Percentiles rank a stretch among this genome's conserved stretches.
Evolutionary conservation across 2,329 filamentous ascomycete species (phyloP).

Genomic region (Dactylellina sp.): DNA sequence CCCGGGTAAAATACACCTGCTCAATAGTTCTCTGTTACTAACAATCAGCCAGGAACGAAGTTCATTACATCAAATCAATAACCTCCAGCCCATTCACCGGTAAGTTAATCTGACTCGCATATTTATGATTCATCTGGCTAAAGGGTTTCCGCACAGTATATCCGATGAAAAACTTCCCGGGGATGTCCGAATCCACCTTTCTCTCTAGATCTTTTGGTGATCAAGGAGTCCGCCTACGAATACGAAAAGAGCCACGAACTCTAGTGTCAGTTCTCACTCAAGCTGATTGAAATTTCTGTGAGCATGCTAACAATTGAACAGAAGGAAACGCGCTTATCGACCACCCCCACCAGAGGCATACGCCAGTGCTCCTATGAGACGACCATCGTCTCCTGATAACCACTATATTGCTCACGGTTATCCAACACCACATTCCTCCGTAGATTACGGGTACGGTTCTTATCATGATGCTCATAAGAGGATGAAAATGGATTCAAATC

Average conservation of each 20-base stretch:
- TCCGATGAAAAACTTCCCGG: slow-evolving; percentile 77
- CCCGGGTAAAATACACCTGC: slow-evolving; percentile 61
- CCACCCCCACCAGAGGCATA: slow-evolving; percentile 54
- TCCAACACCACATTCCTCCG: slow-evolving; percentile 49
- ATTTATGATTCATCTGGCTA: slow-evolving; percentile 24
- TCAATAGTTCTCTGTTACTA: slow-evolving; percentile 57
- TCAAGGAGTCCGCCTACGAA: slow-evolving; percentile 83
- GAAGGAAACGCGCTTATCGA: slow-evolving; percentile 51
- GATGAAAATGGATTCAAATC: slow-evolving; percentile 47
- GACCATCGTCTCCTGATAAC: slow-evolving; percentile 47
- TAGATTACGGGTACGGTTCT: slow-evolving; percentile 50
- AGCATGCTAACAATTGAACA: slow-evolving; percentile 23
- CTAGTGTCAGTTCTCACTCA: slow-evolving; percentile 58
- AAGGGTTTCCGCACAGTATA: slow-evolving; percentile 62
- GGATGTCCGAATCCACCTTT: slow-evolving; percentile 83
- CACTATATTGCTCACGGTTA: slow-evolving; percentile 53
- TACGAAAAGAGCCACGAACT: slow-evolving; percentile 82
- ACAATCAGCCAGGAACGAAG: slow-evolving; percentile 62
- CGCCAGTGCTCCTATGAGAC: slow-evolving; percentile 47
- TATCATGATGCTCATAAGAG: slow-evolving; percentile 52
- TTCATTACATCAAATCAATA: slow-evolving; percentile 69
- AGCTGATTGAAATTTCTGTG: neutral
- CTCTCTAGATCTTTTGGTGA: slow-evolving; percentile 85
- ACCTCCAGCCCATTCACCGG: slow-evolving; percentile 77
- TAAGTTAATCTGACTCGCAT: slow-evolving; percentile 64